These are phyloP conservation scores for Rhodotorula diobovata DNA, from an alignment of 768 basidiomycete species.

Conservation along the genomic window DNA sequence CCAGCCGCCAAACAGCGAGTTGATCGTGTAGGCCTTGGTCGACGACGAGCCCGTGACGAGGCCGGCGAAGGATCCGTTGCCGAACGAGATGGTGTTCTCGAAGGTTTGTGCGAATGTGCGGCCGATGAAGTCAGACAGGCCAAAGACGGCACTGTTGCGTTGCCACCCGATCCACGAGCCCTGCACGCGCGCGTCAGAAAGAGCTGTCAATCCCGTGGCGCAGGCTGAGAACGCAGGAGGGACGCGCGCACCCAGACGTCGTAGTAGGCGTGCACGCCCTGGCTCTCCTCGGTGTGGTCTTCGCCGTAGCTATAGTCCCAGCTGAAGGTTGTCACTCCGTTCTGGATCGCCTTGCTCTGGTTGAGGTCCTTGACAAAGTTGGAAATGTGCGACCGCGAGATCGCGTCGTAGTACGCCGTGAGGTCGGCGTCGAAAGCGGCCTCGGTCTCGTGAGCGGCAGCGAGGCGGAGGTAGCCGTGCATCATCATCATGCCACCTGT, in stretches of 20 bases:
- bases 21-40: slow-evolving; percentile 13
- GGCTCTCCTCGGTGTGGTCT: slow-evolving; percentile 17
- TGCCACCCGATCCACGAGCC: slow-evolving; percentile 26
- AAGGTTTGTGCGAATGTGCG: slow-evolving; percentile 20
- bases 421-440: slow-evolving; percentile 6
- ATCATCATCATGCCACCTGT: not conserved
- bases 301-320: slow-evolving; percentile 19
- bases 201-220: fast-evolving
- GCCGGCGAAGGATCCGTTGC: slow-evolving; percentile 23
- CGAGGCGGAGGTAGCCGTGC: slow-evolving; percentile 22
- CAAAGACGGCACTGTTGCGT: slow-evolving; percentile 4
- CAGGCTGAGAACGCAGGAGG: not conserved
- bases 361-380: slow-evolving; percentile 30
- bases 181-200: not conserved
- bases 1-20: slow-evolving; percentile 20
- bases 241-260: slow-evolving; percentile 2
- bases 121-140: slow-evolving; percentile 16
- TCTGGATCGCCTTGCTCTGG: not conserved
- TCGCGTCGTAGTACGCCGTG: slow-evolving; percentile 11
- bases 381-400: slow-evolving; percentile 7
- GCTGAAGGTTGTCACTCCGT: not conserved
- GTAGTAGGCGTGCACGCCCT: slow-evolving; percentile 22
- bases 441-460: slow-evolving; percentile 24
- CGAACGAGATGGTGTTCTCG: slow-evolving; percentile 21
- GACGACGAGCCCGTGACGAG: slow-evolving; percentile 23